Conservation (phyloP, 148 eudicot genomes). For the Rhododendron mucronatum region DNA sequence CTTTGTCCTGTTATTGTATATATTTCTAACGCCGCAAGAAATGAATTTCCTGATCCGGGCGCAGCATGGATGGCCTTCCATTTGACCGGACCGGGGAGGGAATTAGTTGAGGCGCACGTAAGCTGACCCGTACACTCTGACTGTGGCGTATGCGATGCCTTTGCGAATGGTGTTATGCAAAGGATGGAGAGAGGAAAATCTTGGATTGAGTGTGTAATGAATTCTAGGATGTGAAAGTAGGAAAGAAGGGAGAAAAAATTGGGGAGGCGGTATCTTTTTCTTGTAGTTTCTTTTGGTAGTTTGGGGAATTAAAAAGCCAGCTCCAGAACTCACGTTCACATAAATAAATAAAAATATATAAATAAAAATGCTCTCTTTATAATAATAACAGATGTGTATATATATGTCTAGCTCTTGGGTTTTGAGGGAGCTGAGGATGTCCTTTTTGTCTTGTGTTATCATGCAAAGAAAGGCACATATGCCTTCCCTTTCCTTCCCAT, state of each 20-base stretch:
- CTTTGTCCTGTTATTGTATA: not conserved
- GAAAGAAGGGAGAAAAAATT: not conserved
- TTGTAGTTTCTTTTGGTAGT: not conserved
- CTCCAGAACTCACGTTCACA: not conserved
- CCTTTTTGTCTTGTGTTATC: constrained; percentile 13
- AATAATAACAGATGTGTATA: not conserved
- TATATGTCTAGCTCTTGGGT: not conserved
- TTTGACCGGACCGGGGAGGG: too few species aligned
- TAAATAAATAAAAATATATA: not conserved
- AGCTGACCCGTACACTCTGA: not conserved
- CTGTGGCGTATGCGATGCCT: not conserved
- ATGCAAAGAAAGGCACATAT: constrained; percentile 8
- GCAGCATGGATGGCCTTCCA: too few species aligned
- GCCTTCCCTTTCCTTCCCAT: constrained; percentile 7
- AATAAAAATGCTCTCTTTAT: not conserved
- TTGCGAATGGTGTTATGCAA: not conserved
- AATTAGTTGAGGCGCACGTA: too few species aligned
- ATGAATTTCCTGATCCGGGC: too few species aligned
- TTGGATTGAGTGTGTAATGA: not conserved
- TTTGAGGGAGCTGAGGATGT: not conserved
- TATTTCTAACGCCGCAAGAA: too few species aligned
- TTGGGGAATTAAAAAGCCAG: not conserved
- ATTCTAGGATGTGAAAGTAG: not conserved
- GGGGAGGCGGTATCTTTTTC: not conserved
- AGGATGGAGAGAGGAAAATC: not conserved